Evolutionary conservation across 495 filamentous ascomycete species (phyloP), one percentile per base, ranked within the genome.

Genomic region (Friedmanniomyces endolithicus): DNA sequence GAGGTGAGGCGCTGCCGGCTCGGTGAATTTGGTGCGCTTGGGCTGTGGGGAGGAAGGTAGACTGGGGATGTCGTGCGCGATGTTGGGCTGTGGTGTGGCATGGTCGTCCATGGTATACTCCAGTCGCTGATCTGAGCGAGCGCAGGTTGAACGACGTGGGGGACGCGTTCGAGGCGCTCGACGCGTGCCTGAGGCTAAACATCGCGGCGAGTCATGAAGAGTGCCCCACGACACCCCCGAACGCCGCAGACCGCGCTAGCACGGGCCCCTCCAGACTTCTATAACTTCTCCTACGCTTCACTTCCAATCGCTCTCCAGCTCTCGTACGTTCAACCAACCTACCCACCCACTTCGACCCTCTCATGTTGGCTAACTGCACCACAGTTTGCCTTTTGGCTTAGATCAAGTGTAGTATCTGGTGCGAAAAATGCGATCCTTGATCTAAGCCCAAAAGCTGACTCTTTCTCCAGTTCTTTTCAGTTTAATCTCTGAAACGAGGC

Each of bases 1-100:
- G 3, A 57, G 52, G 19, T 55, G 61, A 29, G 37, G 17, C 6
- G 57, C 51, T 24, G 61, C 52, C 37, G 67, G 54, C 53, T 64
- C 57, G 60, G 63, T 61, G 59, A 63, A 67, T 63, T 82, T 83
- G 27, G 78, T 75, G 48, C 81, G 78, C 72, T 85, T 85, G n/a
- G 81, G 70, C 50, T 81, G 72, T 11, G 82, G 82, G 16, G 80
- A 84, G 59, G 73, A 65, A 48, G 80, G 78, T 48, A 80, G 71
- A 43, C 78, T 80, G 52, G 78, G 77, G 14, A 74, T 71, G 67
- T 78, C 70, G 68, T 71, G 76, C 48, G 53, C 31, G 37, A 41
- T 62, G 12, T 45, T 22, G 45, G 25, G 24, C 27, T 31, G 27
- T 31, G 27, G 27, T 9, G 27, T 31, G 27, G 27, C 27, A 6